phyloP scores from a whole-genome alignment of 2,329 filamentous ascomycete genomes.

The Trichoderma endophyticum region DNA sequence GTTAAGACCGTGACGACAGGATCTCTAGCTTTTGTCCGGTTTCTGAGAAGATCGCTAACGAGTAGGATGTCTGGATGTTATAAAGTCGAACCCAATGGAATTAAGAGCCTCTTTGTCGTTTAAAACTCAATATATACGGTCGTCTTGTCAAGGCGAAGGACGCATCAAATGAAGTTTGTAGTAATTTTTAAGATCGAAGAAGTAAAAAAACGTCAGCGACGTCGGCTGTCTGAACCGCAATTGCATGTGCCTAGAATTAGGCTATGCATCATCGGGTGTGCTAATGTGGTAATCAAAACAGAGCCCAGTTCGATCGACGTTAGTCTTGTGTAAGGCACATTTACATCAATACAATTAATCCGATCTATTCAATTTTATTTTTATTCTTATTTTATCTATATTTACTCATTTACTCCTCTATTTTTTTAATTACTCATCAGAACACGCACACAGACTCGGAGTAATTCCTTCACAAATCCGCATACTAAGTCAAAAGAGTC shows the following conservation, averaged over 20 bases:
- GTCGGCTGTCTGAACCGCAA: neutral
- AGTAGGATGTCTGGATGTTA: neutral
- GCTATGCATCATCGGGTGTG: neutral
- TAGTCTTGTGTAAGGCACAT: neutral
- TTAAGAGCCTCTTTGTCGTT: neutral
- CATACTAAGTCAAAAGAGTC: neutral
- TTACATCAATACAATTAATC: neutral
- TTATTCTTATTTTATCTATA: neutral
- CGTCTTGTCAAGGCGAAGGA: neutral
- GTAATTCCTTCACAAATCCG: neutral
- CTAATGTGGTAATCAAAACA: neutral
- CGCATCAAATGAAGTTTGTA: neutral
- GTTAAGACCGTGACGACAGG: neutral
- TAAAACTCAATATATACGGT: neutral
- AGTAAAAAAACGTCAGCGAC: neutral
- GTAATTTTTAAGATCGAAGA: neutral
- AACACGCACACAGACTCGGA: neutral
- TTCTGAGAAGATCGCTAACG: neutral
- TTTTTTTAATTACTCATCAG: neutral
- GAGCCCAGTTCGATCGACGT: neutral
- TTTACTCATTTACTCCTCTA: neutral
- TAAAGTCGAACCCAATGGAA: neutral
- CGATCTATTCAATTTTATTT: neutral
- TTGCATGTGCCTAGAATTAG: constrained; percentile 2
- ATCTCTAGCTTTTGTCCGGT: neutral